phyloP scores from a whole-genome alignment of 2,329 filamentous ascomycete species.

The Alternaria ventricosa region DNA sequence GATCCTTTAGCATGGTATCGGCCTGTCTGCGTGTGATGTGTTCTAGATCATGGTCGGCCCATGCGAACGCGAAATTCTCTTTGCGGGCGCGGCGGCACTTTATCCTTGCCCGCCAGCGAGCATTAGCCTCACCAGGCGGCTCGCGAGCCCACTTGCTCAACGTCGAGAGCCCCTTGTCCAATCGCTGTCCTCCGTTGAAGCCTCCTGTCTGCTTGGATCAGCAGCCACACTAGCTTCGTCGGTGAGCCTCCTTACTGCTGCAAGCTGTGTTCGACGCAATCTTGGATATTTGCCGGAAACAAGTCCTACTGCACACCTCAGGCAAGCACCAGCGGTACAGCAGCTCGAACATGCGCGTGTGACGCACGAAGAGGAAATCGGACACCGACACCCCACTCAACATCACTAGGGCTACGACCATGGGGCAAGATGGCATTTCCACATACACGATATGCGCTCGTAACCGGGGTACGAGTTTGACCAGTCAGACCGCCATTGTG shows the following conservation, averaged over 20 bases:
- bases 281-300: constrained; percentile 6
- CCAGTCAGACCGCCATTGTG: constrained; percentile 11
- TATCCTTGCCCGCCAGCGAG: constrained; percentile 25
- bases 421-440: constrained; percentile 7
- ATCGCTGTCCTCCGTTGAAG: constrained; percentile 18
- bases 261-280: constrained; percentile 8
- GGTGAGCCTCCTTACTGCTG: constrained; percentile 16
- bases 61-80: constrained; percentile 36
- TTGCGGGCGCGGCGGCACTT: constrained; percentile 32
- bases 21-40: constrained; percentile 24
- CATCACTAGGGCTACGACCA: neutral
- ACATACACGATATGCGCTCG: constrained; percentile 5
- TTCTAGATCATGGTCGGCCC: constrained; percentile 42
- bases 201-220: constrained; percentile 17
- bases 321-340: constrained; percentile 3
- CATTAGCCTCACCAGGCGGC: constrained; percentile 24
- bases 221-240: constrained; percentile 19
- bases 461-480: constrained; percentile 9
- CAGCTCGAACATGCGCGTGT: constrained; percentile 2
- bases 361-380: neutral
- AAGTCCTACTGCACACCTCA: constrained; percentile 10
- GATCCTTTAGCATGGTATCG: constrained; percentile 28
- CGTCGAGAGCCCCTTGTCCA: constrained; percentile 17
- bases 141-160: constrained; percentile 24
- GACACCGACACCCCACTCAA: constrained; percentile 1